phyloP scores from a whole-genome alignment of 176 grass and related monocot species.

The Juncus inflexus region DNA sequence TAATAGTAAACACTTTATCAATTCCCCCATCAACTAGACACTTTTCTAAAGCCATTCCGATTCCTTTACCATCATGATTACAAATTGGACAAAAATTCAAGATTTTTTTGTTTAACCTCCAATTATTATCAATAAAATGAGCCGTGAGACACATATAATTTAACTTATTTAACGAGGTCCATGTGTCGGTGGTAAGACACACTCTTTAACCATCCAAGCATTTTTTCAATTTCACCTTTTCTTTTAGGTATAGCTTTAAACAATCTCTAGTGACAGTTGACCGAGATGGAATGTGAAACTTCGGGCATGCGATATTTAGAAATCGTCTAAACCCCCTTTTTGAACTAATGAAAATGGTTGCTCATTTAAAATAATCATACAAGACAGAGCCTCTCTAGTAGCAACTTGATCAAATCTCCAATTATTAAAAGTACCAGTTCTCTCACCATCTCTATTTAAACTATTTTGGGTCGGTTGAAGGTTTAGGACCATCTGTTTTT shows the following conservation, averaged over 20 bases:
- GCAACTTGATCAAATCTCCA: too few species aligned
- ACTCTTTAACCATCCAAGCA: not conserved
- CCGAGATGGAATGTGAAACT: not conserved
- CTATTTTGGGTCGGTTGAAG: too few species aligned
- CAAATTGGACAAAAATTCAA: not conserved
- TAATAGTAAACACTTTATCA: not conserved
- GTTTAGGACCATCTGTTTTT: too few species aligned
- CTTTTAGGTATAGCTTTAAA: not conserved
- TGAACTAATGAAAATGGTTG: not conserved
- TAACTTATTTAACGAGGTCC: not conserved
- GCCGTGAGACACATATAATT: constrained; percentile 16
- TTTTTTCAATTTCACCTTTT: not conserved
- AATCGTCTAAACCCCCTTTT: not conserved
- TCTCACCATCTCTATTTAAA: too few species aligned
- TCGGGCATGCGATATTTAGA: not conserved
- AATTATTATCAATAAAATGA: constrained; percentile 15
- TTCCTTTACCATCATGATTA: constrained; percentile 15
- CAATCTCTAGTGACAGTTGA: not conserved
- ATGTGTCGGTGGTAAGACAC: constrained; percentile 2
- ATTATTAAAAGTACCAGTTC: too few species aligned
- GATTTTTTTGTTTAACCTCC: constrained; percentile 21
- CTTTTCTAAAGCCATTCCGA: not conserved
- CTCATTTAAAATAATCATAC: not conserved
- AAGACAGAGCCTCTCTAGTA: too few species aligned
- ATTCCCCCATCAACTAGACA: not conserved